A percentile compares a stretch with the other conserved stretches of the same genome.
Evolutionary conservation across 1,284 basidiomycete genomes (phyloP).

Genomic region (Sporisorium sorghi): DNA sequence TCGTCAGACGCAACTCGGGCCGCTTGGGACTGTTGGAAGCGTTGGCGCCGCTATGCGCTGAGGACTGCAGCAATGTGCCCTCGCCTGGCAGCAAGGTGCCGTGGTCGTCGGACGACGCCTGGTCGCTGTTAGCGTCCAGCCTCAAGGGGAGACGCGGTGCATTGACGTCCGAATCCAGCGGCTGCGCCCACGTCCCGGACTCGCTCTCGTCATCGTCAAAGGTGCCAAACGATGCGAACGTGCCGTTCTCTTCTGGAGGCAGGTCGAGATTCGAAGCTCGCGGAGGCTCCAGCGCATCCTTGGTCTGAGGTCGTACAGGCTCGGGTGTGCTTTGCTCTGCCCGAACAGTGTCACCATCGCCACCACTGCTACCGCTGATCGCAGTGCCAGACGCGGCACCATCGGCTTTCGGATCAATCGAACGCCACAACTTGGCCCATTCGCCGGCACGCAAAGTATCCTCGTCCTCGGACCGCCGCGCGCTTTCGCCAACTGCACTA

Average conservation of each 20-base stretch:
- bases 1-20: conserved; percentile 59
- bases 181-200: conserved; percentile 65
- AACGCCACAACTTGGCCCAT: conserved; percentile 49
- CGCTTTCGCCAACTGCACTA: neutral
- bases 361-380: conserved; percentile 44
- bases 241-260: conserved; percentile 51
- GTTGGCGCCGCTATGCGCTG: conserved; percentile 2
- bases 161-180: conserved; percentile 50
- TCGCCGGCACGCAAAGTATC: conserved; percentile 56
- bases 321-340: conserved; percentile 47
- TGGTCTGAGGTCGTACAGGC: conserved; percentile 27
- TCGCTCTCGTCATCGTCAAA: conserved; percentile 62
- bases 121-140: conserved; percentile 13
- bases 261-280: conserved; percentile 22
- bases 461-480: conserved; percentile 50
- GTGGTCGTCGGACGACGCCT: conserved; percentile 28
- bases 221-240: conserved; percentile 53
- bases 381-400: conserved; percentile 32
- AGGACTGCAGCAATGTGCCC: conserved; percentile 26
- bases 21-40: conserved; percentile 46
- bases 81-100: conserved; percentile 40
- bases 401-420: conserved; percentile 24
- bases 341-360: conserved; percentile 46
- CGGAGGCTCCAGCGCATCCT: conserved; percentile 8
- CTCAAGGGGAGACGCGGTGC: conserved; percentile 43